These are phyloP conservation scores for Megacollybia platyphylla DNA, from an alignment of 1,284 basidiomycete species.

Conservation along the genomic window DNA sequence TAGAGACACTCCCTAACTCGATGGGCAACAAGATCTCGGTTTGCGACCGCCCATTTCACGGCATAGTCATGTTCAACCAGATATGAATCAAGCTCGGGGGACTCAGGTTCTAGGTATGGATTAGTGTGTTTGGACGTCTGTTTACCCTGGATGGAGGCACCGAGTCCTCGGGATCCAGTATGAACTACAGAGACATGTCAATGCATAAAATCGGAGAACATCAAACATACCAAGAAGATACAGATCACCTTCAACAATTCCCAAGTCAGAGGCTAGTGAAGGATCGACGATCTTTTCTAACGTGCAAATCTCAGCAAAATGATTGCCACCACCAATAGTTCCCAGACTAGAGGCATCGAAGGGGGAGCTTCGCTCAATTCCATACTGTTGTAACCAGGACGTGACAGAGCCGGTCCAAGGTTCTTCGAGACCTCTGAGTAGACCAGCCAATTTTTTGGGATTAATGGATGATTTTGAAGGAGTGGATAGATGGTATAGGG, in stretches of 20 bases:
- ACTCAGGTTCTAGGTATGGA: slow-evolving; percentile 16
- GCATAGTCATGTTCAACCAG: slow-evolving; percentile 21
- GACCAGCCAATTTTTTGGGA: slow-evolving; percentile 16
- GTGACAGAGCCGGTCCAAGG: slow-evolving; percentile 19
- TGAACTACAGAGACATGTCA: slow-evolving; percentile 14
- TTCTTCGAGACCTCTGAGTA: slow-evolving; percentile 18
- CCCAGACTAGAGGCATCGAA: slow-evolving; percentile 20
- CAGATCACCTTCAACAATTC: slow-evolving; percentile 14
- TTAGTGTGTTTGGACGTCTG: slow-evolving; percentile 18
- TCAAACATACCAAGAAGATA: slow-evolving; percentile 17
- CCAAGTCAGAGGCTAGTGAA: slow-evolving; percentile 11
- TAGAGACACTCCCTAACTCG: slow-evolving; percentile 18
- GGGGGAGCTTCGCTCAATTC: slow-evolving; percentile 14
- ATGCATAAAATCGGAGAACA: not conserved
- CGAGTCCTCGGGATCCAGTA: slow-evolving; percentile 23
- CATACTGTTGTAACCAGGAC: slow-evolving; percentile 18
- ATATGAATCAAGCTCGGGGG: slow-evolving; percentile 15
- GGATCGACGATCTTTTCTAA: slow-evolving; percentile 18
- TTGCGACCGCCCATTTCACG: slow-evolving; percentile 22
- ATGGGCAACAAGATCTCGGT: slow-evolving; percentile 23
- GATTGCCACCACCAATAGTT: slow-evolving; percentile 23
- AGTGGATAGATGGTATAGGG: slow-evolving; percentile 17
- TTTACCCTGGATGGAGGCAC: slow-evolving; percentile 17
- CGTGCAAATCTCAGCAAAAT: slow-evolving; percentile 23
- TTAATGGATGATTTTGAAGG: slow-evolving; percentile 12